These are phyloP conservation scores for Spathaspora arborariae DNA, from an alignment of 805 yeast genomes.

Conservation along the genomic window DNA sequence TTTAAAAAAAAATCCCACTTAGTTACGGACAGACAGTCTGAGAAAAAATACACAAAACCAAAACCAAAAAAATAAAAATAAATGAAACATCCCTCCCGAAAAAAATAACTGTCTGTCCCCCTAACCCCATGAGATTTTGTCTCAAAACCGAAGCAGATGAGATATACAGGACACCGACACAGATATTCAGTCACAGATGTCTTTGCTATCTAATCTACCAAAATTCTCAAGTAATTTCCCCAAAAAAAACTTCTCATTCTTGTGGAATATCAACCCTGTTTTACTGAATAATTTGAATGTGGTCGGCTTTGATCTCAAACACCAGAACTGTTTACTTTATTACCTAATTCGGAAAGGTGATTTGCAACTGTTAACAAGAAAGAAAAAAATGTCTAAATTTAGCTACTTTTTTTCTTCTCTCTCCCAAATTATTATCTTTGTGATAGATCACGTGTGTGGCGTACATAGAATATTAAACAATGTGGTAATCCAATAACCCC, in stretches of 20 bases:
- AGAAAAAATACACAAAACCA: not conserved
- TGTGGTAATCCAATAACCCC: too few relatives aligned
- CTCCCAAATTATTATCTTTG: not conserved
- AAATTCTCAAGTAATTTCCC: too few relatives aligned
- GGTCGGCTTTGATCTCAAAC: too few relatives aligned
- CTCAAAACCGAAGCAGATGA: too few relatives aligned
- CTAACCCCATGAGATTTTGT: too few relatives aligned
- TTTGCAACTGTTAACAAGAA: not conserved
- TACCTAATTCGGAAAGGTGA: conserved; percentile 4
- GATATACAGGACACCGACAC: too few relatives aligned
- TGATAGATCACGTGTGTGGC: not conserved
- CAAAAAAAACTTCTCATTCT: too few relatives aligned
- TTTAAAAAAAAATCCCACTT: not conserved
- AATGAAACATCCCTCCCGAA: not conserved
- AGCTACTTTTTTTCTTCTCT: not conserved
- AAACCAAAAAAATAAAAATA: not conserved
- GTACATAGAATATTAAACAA: too few relatives aligned
- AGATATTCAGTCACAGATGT: too few relatives aligned
- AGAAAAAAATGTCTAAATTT: not conserved
- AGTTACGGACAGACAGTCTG: not conserved
- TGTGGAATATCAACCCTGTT: too few relatives aligned
- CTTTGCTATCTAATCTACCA: too few relatives aligned
- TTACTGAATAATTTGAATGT: too few relatives aligned
- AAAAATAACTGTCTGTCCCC: not conserved
- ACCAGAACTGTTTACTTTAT: conserved; percentile 3